Base-by-base conservation (phyloP, 2,329 filamentous ascomycete genomes). In the Neopestalotiopsis clavispora region DNA sequence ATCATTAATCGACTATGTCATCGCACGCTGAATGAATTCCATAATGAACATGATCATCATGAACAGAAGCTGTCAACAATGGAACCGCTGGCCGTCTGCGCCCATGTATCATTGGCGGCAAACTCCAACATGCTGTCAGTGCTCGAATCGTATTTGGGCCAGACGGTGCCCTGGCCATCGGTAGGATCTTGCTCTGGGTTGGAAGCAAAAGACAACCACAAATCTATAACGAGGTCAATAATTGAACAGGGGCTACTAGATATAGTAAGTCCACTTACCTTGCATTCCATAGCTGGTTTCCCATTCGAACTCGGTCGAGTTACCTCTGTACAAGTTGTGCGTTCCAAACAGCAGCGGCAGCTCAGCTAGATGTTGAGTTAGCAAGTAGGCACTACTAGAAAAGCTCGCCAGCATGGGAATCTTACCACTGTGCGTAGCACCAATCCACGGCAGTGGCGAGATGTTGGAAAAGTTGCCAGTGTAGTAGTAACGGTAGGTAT, bases 401-500 rank as follows among this genome's bases (percentile, higher is more conserved):
- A 23, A 49, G 7, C 28, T 9, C 28, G 5, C 42, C n/a, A 49
- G 13, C 4, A 62, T 20, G 7, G 23, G 1, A 49, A 30, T 68
- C 72, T 59, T 68, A 76, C 74, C 71, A 45, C 75, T 75, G 67
- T 76, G 74, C 4, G 71, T 71, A 4, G 79, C 77, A 0, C 78
- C 78, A 42, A 79, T 74, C 78, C 75, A 80, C 1, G 71, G 71
- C 34, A 76, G 69, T 52, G 78, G 78, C 4, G 76, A 76, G 23
- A 81, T 71, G 67, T 77, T 78, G 40, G 72, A 76, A 64, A 80
- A 81, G 69, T 80, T 81, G 10, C 79, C 79, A 2, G 75, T 72
- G 67, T 80, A 80, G 61, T 78, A 73, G 69, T 80, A 81, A 38
- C 78, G 75, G 67, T 79, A 80, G 0, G 79, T 81, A 56, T 66